Evolutionary conservation across 768 basidiomycete species (phyloP).

Genomic region (Boletus tomentosulus): DNA sequence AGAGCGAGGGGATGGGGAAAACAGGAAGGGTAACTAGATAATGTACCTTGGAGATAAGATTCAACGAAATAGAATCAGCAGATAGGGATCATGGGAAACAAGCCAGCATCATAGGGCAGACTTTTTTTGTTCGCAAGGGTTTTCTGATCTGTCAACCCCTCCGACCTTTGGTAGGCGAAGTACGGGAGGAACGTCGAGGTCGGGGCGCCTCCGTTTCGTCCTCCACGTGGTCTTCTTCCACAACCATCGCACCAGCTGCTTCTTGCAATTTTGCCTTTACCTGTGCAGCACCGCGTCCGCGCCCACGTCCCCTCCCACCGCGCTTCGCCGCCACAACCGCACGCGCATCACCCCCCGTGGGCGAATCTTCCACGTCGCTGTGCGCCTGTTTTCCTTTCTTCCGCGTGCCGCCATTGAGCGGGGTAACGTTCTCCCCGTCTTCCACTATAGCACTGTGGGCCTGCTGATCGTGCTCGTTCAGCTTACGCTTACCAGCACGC

Average conservation of each 20-base stretch:
- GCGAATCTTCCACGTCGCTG: conserved; percentile 17
- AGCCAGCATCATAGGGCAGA: background rate
- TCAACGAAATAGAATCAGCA: background rate
- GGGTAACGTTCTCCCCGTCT: conserved; percentile 12
- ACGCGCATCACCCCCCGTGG: conserved; percentile 7
- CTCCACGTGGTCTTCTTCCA: conserved; percentile 29
- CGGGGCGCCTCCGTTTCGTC: conserved; percentile 21
- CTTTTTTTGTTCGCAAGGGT: background rate
- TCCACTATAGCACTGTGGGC: conserved; percentile 26
- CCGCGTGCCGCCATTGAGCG: conserved; percentile 9
- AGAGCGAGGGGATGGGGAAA: conserved; percentile 1
- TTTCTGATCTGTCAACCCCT: conserved; percentile 4
- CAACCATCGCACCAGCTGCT: conserved; percentile 22
- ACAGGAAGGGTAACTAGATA: conserved; percentile 11
- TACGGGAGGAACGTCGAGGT: conserved; percentile 34
- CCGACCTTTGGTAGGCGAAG: conserved; percentile 31
- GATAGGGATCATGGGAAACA: background rate
- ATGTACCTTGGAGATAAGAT: background rate
- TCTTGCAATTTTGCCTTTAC: conserved; percentile 23
- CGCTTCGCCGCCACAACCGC: conserved; percentile 10
- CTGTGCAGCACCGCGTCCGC: conserved; percentile 15
- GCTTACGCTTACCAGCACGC: conserved; percentile 38
- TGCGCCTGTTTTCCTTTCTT: conserved; percentile 23
- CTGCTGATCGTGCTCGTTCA: conserved; percentile 24
- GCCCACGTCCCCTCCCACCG: conserved; percentile 11